Evolutionary conservation across 2,329 filamentous ascomycete genomes (phyloP).

Genomic region (Albophoma yamanashiensis): DNA sequence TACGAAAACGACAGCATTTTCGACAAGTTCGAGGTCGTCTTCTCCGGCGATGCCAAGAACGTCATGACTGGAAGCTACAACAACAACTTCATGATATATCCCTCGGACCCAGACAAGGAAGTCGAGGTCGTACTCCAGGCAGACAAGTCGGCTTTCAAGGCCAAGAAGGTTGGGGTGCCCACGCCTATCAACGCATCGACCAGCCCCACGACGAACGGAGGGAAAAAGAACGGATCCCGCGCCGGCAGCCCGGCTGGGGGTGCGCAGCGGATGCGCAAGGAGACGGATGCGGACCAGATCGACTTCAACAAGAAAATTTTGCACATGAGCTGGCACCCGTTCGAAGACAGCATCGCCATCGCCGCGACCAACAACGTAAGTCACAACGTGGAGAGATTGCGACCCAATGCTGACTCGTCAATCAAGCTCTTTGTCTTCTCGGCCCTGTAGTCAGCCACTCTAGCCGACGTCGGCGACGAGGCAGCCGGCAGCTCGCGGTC

Average conservation of each 20-base stretch:
- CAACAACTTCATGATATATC: conserved; percentile 99
- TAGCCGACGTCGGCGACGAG: neutral
- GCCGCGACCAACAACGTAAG: conserved; percentile 98
- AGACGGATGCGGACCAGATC: conserved; percentile 98
- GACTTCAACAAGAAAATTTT: conserved; percentile 99
- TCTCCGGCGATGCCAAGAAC: conserved; percentile 95
- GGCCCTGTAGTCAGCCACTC: conserved; percentile 43
- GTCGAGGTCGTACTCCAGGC: conserved; percentile 95
- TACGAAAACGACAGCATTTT: conserved; percentile 99
- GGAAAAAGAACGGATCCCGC: conserved; percentile 81
- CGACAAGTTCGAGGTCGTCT: conserved; percentile 99
- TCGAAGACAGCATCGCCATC: conserved; percentile 98
- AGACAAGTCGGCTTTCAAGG: conserved; percentile 98
- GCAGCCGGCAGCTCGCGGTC: neutral
- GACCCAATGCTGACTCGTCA: conserved; percentile 11
- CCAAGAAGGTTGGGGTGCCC: conserved; percentile 97
- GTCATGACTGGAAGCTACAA: conserved; percentile 99
- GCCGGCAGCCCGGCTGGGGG: conserved; percentile 77
- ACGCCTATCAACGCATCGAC: conserved; percentile 85
- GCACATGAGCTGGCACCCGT: conserved; percentile 99
- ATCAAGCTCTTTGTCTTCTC: conserved; percentile 67
- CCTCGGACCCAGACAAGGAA: conserved; percentile 89
- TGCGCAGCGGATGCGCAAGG: conserved; percentile 88
- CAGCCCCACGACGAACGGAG: conserved; percentile 60
- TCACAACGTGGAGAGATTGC: neutral